These are phyloP conservation scores for Taxillus chinensis DNA, from an alignment of 164 flowering plant genomes.

Conservation along the genomic window DNA sequence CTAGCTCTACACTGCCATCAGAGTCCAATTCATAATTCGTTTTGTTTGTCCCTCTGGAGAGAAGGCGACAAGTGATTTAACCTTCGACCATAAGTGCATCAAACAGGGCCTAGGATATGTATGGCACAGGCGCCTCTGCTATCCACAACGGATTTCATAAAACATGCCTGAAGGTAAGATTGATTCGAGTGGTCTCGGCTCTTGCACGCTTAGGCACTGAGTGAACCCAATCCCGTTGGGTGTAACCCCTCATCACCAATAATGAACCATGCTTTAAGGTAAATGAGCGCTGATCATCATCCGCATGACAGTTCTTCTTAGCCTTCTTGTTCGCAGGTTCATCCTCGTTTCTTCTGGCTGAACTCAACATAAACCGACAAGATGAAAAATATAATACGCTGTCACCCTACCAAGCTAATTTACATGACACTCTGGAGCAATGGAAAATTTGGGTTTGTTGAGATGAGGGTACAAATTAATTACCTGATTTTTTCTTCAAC, in stretches of 20 bases:
- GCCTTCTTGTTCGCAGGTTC: slow-evolving; percentile 39
- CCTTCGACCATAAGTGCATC: too few species aligned
- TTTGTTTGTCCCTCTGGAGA: too few species aligned
- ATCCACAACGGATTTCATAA: slow-evolving; percentile 14
- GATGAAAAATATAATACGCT: neutral
- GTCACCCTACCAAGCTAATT: too few species aligned
- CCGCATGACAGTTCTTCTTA: slow-evolving; percentile 23
- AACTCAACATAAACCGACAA: neutral
- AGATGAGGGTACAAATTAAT: too few species aligned
- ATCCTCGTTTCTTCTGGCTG: slow-evolving; percentile 21
- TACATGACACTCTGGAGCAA: too few species aligned
- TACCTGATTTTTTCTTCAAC: too few species aligned
- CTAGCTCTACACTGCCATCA: too few species aligned
- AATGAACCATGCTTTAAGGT: slow-evolving; percentile 62
- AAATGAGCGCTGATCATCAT: slow-evolving; percentile 44
- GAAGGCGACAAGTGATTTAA: too few species aligned
- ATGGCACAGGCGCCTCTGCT: neutral
- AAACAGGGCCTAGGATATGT: too few species aligned
- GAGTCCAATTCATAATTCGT: too few species aligned
- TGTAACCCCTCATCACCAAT: slow-evolving; percentile 76
- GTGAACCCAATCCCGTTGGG: slow-evolving; percentile 82
- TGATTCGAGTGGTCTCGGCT: slow-evolving; percentile 60
- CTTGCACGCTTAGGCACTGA: slow-evolving; percentile 84
- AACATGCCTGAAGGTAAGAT: slow-evolving; percentile 79
- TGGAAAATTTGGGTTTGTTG: too few species aligned